Evolutionary conservation across 768 basidiomycete species (phyloP).

Genomic region (Coprinopsis sp.): DNA sequence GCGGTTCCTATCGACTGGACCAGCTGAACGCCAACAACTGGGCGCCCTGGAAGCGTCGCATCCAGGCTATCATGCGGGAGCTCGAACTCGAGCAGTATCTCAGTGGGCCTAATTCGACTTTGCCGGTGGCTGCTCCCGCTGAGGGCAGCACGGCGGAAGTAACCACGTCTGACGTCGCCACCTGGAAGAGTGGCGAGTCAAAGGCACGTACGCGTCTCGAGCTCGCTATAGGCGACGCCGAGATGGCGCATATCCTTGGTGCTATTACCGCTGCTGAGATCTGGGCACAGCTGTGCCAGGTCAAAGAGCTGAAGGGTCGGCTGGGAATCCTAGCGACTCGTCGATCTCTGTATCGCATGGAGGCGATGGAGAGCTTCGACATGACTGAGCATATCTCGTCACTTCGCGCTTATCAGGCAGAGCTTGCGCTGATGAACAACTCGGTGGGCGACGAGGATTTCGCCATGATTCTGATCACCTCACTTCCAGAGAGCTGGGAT

Average conservation of each 20-base stretch:
- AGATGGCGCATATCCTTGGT: constrained; percentile 20
- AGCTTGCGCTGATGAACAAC: constrained; percentile 16
- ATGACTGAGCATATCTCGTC: constrained; percentile 18
- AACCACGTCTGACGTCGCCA: not conserved
- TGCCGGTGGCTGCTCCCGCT: too few species aligned
- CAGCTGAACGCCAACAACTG: constrained; percentile 5
- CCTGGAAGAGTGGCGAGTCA: constrained; percentile 18
- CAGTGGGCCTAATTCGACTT: not conserved
- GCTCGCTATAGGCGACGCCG: constrained; percentile 16
- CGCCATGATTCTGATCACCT: constrained; percentile 10
- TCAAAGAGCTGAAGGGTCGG: constrained; percentile 17
- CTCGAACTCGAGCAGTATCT: not conserved
- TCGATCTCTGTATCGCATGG: constrained; percentile 14
- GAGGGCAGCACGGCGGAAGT: not conserved
- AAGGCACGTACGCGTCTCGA: constrained; percentile 18
- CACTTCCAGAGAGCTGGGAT: constrained; percentile 21
- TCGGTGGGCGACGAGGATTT: constrained; percentile 13
- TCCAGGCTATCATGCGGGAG: not conserved
- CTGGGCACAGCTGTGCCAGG: constrained; percentile 17
- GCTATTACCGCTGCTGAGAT: constrained; percentile 15
- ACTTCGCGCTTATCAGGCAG: constrained; percentile 16
- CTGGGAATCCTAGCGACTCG: constrained; percentile 17
- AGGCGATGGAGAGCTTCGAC: constrained; percentile 17
- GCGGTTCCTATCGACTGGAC: not conserved
- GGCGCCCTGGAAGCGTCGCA: constrained; percentile 4